Evolutionary conservation across 345 rosid genomes (phyloP).

Genomic region (Salix brachista): DNA sequence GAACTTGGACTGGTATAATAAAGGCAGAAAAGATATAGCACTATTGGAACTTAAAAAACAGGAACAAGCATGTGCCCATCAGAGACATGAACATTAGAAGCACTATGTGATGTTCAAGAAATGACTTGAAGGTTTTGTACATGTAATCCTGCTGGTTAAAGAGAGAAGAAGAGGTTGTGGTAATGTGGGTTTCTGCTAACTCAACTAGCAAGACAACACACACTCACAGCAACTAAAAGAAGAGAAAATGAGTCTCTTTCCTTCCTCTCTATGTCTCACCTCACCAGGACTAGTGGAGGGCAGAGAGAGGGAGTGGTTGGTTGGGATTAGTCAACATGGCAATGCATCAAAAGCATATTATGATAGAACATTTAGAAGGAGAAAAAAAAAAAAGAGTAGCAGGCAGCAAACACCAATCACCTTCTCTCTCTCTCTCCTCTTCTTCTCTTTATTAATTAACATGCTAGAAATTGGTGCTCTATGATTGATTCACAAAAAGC

Average conservation of each 20-base stretch:
- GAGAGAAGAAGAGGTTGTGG: neutral
- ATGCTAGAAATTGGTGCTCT: slow-evolving; percentile 26
- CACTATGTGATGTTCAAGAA: slow-evolving; percentile 1
- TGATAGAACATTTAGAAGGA: slow-evolving; percentile 19
- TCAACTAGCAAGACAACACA: neutral
- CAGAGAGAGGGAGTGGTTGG: slow-evolving; percentile 15
- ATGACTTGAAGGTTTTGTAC: slow-evolving; percentile 25
- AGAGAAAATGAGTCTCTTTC: neutral
- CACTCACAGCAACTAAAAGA: neutral
- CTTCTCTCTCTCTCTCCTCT: neutral
- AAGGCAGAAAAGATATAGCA: neutral
- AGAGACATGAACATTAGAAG: slow-evolving; percentile 7
- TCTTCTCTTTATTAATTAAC: neutral
- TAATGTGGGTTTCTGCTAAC: slow-evolving; percentile 1
- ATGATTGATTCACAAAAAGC: slow-evolving; percentile 34
- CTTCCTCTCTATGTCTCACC: neutral
- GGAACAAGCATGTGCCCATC: slow-evolving; percentile 9
- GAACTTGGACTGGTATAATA: neutral
- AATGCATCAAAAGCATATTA: slow-evolving; percentile 35
- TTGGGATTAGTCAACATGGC: slow-evolving; percentile 45
- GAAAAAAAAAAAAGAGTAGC: neutral
- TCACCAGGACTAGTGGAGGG: slow-evolving; percentile 9
- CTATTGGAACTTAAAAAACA: neutral
- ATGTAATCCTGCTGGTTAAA: slow-evolving; percentile 5
- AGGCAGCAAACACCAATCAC: neutral